Percentiles rank a stretch among this genome's conserved stretches.
Evolutionary conservation across 768 basidiomycete genomes (phyloP).

Genomic region (Leccinum obscurum): DNA sequence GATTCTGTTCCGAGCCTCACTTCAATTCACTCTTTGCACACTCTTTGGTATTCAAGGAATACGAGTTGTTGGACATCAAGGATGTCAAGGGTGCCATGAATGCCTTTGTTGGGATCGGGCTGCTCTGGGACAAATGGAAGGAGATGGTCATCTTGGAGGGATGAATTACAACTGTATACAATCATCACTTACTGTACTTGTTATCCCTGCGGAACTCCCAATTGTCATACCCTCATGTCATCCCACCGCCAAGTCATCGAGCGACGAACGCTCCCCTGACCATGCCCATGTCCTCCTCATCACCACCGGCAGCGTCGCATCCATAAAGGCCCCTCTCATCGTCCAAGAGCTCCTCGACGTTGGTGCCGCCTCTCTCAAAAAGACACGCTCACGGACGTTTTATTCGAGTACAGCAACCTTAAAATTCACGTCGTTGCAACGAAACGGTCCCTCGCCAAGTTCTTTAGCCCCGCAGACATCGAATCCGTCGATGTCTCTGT

Average conservation of each 20-base stretch:
- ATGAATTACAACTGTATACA: too few relatives aligned
- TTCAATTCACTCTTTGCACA: slow-evolving; percentile 98
- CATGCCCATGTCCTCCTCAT: too few relatives aligned
- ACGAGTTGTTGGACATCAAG: slow-evolving; percentile 85
- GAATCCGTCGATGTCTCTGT: neutral
- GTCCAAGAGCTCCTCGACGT: slow-evolving; percentile 69
- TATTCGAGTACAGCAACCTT: slow-evolving; percentile 65
- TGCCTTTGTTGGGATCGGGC: slow-evolving; percentile 65
- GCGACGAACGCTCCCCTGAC: too few relatives aligned
- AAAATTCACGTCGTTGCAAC: slow-evolving; percentile 85
- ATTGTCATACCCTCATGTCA: too few relatives aligned
- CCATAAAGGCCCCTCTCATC: too few relatives aligned
- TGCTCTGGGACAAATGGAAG: too few relatives aligned
- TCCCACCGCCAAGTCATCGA: too few relatives aligned
- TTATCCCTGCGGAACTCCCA: too few relatives aligned
- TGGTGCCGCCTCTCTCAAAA: neutral
- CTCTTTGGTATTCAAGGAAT: slow-evolving; percentile 93
- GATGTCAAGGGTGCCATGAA: slow-evolving; percentile 76
- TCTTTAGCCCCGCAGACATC: slow-evolving; percentile 58
- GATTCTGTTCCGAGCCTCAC: slow-evolving; percentile 78
- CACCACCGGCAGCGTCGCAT: too few relatives aligned
- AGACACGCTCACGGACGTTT: neutral
- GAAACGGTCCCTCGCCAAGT: slow-evolving; percentile 63
- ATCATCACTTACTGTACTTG: too few relatives aligned
- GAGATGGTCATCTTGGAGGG: too few relatives aligned